These are phyloP conservation scores for Echinochloa phyllopogon DNA, from an alignment of 176 grass and related monocot species.

Conservation along the genomic window DNA sequence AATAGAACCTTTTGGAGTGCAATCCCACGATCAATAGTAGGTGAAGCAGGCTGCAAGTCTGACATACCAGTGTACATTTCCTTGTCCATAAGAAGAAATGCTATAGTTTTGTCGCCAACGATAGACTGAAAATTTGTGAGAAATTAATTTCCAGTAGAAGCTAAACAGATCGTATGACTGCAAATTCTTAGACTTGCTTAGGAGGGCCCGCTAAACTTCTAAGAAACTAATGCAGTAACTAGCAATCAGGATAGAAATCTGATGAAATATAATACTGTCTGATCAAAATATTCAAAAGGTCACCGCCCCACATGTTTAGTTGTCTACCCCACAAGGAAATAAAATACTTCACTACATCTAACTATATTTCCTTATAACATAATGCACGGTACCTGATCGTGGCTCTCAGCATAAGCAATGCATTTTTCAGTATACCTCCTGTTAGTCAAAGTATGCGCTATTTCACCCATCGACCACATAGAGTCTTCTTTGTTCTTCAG, in stretches of 20 bases:
- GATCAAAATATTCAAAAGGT: background rate
- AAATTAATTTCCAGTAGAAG: conserved; percentile 26
- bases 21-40: conserved; percentile 79
- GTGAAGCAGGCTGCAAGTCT: conserved; percentile 88
- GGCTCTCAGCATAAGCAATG: conserved; percentile 91
- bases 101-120: conserved; percentile 93
- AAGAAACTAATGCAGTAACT: conserved; percentile 1
- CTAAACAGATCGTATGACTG: conserved; percentile 16
- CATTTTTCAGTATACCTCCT: conserved; percentile 96
- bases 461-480: conserved; percentile 82
- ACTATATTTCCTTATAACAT: conserved; percentile 9
- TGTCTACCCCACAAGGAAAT: conserved; percentile 18
- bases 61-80: conserved; percentile 99
- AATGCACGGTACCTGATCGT: conserved; percentile 79
- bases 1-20: conserved; percentile 83
- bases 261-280: background rate
- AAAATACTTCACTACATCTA: conserved; percentile 8
- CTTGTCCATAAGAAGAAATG: conserved; percentile 96
- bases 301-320: background rate
- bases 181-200: conserved; percentile 26
- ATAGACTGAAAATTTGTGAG: conserved; percentile 67
- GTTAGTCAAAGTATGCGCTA: conserved; percentile 78
- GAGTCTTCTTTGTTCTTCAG: conserved; percentile 84
- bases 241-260: conserved; percentile 7
- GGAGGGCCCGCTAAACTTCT: background rate